Evolutionary conservation across 331 rosid genomes (phyloP).

Genomic region (Cydonia oblonga): DNA sequence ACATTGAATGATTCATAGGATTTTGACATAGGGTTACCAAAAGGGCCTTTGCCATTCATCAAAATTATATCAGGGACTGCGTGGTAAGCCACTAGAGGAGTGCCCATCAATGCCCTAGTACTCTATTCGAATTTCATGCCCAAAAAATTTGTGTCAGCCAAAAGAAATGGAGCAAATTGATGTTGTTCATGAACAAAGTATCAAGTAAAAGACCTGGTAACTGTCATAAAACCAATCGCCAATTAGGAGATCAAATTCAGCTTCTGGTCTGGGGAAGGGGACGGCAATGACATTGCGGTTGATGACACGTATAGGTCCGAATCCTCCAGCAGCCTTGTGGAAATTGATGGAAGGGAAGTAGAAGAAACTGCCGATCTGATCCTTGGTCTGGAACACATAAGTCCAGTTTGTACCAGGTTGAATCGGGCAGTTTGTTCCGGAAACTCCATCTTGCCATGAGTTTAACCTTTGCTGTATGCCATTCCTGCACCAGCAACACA

Average conservation of each 20-base stretch:
- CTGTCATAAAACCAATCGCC: conserved; percentile 67
- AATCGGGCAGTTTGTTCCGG: conserved; percentile 78
- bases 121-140: conserved; percentile 19
- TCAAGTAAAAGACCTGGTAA: conserved; percentile 46
- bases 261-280: conserved; percentile 73
- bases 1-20: conserved; percentile 47
- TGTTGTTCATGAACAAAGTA: not conserved
- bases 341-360: conserved; percentile 79
- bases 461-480: conserved; percentile 74
- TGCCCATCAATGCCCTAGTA: conserved; percentile 21
- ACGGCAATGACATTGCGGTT: conserved; percentile 39
- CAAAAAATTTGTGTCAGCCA: not conserved
- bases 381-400: conserved; percentile 55
- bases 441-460: conserved; percentile 96
- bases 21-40: conserved; percentile 20
- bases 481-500: conserved; percentile 52
- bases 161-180: not conserved
- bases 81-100: not conserved
- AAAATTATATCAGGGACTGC: conserved; percentile 37
- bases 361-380: conserved; percentile 78
- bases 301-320: conserved; percentile 60
- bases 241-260: conserved; percentile 62
- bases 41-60: conserved; percentile 68
- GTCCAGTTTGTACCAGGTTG: conserved; percentile 59
- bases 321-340: conserved; percentile 83